These are phyloP conservation scores for Trifolium dubium DNA, from an alignment of 306 rosid species.

Conservation along the genomic window DNA sequence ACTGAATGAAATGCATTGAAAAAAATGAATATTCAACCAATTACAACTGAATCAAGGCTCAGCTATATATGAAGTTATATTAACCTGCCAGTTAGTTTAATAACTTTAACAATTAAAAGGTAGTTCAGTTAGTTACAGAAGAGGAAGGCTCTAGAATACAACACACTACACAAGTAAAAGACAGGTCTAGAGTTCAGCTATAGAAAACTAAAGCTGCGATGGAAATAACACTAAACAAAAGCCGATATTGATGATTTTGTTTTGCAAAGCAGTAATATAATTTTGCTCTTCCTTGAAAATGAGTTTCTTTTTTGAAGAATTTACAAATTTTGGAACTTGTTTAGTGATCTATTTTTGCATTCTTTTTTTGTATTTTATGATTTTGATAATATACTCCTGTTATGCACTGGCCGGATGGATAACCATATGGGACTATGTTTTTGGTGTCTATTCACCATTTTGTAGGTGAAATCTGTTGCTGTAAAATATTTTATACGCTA, in stretches of 20 bases:
- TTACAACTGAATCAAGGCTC: neutral
- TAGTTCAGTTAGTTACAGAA: neutral
- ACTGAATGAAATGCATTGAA: neutral
- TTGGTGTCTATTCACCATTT: no score
- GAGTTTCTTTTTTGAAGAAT: neutral
- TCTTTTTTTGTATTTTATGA: neutral
- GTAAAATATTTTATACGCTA: neutral
- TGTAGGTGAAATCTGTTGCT: no score
- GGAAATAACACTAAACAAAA: neutral
- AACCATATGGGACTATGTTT: neutral
- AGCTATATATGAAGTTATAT: no score
- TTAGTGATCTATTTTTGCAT: neutral
- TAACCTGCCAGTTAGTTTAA: neutral
- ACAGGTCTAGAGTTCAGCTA: neutral
- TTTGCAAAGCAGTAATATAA: neutral
- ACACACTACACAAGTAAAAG: neutral
- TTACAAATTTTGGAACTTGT: neutral
- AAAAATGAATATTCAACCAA: neutral
- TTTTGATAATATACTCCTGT: neutral
- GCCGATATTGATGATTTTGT: neutral
- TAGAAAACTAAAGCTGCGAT: neutral
- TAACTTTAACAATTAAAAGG: neutral
- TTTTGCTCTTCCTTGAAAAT: constrained; percentile 1
- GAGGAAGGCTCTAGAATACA: neutral
- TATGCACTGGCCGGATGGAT: neutral